Evolutionary conservation across 768 basidiomycete species (phyloP), one percentile per base, ranked within the genome.

Genomic region (Calocybe indica): DNA sequence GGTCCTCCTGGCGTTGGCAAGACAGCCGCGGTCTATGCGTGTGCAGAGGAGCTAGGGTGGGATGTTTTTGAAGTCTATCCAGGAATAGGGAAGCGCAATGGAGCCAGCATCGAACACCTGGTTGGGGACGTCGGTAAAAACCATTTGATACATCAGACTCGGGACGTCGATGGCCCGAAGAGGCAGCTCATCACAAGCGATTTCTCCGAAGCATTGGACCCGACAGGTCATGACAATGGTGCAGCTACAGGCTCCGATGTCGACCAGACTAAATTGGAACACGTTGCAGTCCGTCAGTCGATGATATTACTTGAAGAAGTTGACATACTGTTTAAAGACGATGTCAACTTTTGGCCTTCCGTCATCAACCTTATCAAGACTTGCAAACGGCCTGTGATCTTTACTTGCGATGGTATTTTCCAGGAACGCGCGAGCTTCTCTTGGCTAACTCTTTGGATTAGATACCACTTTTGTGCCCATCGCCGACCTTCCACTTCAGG

Each of bases 1-100:
- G 96, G 96, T 0, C 92, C 92, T 1, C 66, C 76, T 31, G 95
- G 94, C 8, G 74, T 74, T 45, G 96, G 96, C 31, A 99, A 99
- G 69, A 94, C 92, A 5, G 84, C 91, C 1, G 79, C 91, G 14
- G 86, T 96, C 2, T 93, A 96, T 65, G 93, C 95, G 0, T 94
- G 92, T 59, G 92, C 93, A 5, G 80, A 83, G 46, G 95, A 99
- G 66, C 73, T 99, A 32, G 91, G 85, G 10, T 99, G 91, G 90
- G 90, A 94, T 43, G 82, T 98, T 9, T 96, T 97, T 58, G 96
- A 99, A 63, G 92, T 98, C 9, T 88, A 93, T 66, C 90, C 96
- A 22, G 96, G 96, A 2, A 83, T 94, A 44, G 93, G 93, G n/a
- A 88, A 80, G 58, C 80, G 96, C 33, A 88, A 80, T 50, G 89